Percentiles rank a stretch among this genome's conserved stretches.
phyloP scores from a whole-genome alignment of 129 eudicot genomes.

The Escallonia rubra region DNA sequence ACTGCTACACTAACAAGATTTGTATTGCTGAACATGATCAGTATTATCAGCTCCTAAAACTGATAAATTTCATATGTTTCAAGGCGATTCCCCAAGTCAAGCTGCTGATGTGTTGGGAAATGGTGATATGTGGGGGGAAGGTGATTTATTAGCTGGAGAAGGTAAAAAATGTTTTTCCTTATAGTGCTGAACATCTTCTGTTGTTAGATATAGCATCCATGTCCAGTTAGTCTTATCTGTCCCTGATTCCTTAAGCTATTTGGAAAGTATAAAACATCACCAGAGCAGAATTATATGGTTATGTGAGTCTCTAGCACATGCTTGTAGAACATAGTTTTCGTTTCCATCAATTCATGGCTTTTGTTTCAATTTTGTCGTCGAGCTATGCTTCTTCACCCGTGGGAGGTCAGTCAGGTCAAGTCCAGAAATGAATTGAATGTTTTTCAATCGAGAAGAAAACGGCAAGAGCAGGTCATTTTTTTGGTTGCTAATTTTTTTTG shows the following conservation, averaged over 20 bases:
- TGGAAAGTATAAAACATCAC: background rate
- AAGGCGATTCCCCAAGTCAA: conserved; percentile 12
- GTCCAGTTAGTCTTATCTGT: background rate
- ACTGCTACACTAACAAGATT: background rate
- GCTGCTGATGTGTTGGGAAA: conserved; percentile 24
- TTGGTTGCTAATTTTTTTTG: conserved; percentile 11
- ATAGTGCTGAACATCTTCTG: background rate
- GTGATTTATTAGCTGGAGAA: conserved; percentile 16
- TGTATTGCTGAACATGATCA: conserved; percentile 5
- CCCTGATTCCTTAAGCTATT: background rate
- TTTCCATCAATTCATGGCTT: background rate
- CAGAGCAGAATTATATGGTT: background rate
- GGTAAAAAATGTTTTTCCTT: conserved; percentile 22
- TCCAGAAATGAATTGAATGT: too few relatives aligned
- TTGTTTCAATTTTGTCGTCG: background rate
- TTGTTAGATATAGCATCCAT: conserved; percentile 1
- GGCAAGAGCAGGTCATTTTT: background rate
- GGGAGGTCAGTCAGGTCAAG: too few relatives aligned
- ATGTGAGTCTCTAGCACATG: background rate
- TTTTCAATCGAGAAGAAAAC: too few relatives aligned
- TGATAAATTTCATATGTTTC: background rate
- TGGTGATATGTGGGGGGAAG: conserved; percentile 28
- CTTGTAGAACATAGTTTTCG: conserved; percentile 1
- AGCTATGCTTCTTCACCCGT: too few relatives aligned
- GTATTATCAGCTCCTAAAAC: conserved; percentile 13